Conservation (phyloP, 805 yeast genomes). For the Kurtzmaniella cleridarum region DNA sequence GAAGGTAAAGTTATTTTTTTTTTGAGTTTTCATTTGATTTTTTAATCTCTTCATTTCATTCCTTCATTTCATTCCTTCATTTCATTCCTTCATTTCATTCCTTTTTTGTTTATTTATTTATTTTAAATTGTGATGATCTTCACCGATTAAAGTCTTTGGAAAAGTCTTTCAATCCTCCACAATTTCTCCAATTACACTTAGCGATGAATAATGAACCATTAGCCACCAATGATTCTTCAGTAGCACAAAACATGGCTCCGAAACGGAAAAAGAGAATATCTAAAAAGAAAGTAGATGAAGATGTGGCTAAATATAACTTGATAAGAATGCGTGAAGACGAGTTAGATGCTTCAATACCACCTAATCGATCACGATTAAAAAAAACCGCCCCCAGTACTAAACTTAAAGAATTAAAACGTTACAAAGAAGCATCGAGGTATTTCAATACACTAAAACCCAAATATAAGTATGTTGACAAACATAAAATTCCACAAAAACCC, state of each 20-base stretch:
- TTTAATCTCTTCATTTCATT: no score
- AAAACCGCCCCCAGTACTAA: background rate
- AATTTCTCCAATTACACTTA: no score
- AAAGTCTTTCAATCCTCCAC: background rate
- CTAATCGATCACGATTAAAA: slow-evolving; percentile 9
- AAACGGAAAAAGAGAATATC: no score
- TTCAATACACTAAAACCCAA: background rate
- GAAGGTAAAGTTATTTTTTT: background rate
- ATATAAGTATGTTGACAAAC: no score
- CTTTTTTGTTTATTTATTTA: no score
- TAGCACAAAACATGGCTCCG: no score
- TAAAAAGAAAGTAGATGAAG: slow-evolving; percentile 9
- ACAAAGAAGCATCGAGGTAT: background rate
- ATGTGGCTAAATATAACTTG: slow-evolving; percentile 13
- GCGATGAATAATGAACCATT: no score
- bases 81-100: no score
- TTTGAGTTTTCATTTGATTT: no score
- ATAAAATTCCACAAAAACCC: no score
- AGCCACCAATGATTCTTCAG: no score
- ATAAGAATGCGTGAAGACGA: slow-evolving; percentile 6
- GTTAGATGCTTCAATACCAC: slow-evolving; percentile 23
- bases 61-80: no score
- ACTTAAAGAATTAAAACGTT: background rate
- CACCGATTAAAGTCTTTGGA: background rate
- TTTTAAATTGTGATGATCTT: background rate